Conservation (phyloP, 257 asterid genomes). For the Echium plantagineum region DNA sequence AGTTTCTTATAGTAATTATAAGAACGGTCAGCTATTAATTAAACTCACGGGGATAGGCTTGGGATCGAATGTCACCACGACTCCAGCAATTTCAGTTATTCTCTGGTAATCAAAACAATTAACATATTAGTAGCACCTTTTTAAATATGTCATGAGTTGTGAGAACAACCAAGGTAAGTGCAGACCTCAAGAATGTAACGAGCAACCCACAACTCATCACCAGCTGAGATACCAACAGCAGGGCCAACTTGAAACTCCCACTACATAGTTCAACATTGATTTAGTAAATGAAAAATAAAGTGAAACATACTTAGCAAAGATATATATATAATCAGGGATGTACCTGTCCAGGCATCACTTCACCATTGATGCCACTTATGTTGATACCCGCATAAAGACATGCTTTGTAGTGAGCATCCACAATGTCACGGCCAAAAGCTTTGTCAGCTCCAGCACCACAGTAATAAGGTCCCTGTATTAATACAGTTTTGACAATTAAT, state of each 20-base stretch:
- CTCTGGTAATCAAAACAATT: slow-evolving; percentile 41
- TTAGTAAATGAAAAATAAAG: background rate
- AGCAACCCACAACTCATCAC: slow-evolving; percentile 84
- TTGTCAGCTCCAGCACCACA: slow-evolving; percentile 86
- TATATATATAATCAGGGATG: no score
- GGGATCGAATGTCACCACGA: slow-evolving; percentile 79
- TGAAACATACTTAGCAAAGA: no score
- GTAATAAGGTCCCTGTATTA: slow-evolving; percentile 66
- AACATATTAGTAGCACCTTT: background rate
- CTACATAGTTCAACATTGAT: slow-evolving; percentile 15
- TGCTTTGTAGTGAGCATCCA: slow-evolving; percentile 78
- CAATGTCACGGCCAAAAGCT: slow-evolving; percentile 81
- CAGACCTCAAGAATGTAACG: slow-evolving; percentile 82
- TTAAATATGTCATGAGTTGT: background rate
- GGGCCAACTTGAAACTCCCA: slow-evolving; percentile 99
- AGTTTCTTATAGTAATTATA: background rate
- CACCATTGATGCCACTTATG: slow-evolving; percentile 85
- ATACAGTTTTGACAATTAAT: background rate
- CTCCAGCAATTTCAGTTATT: slow-evolving; percentile 85
- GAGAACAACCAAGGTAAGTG: background rate
- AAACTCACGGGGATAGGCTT: slow-evolving; percentile 65
- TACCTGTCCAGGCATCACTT: slow-evolving; percentile 97
- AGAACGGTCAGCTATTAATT: background rate
- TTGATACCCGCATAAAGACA: slow-evolving; percentile 75
- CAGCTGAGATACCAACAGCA: slow-evolving; percentile 77